These are phyloP conservation scores for Thelonectria discophora DNA, from an alignment of 2,329 filamentous ascomycete species.

Conservation along the genomic window DNA sequence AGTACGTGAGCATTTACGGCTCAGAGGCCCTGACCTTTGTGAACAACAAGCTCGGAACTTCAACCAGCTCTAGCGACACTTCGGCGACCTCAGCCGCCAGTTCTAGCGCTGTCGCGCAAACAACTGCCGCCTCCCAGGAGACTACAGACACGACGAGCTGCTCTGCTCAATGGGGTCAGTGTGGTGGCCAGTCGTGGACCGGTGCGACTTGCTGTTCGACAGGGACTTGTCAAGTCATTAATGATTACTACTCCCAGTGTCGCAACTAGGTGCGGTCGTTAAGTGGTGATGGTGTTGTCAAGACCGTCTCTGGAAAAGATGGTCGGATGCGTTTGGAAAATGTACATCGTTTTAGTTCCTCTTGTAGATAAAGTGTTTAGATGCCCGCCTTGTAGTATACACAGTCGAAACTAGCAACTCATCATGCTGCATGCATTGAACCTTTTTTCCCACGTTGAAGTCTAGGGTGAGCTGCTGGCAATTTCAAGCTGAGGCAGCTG, in stretches of 20 bases:
- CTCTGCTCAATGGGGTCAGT: constrained; percentile 22
- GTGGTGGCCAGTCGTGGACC: constrained; percentile 22
- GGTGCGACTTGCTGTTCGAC: constrained; percentile 27
- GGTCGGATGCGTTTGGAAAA: not conserved
- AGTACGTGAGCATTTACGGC: constrained; percentile 71
- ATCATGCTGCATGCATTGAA: not conserved
- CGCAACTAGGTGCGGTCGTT: constrained; percentile 8
- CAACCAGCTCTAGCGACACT: constrained; percentile 55
- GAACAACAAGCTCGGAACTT: constrained; percentile 50
- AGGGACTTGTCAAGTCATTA: constrained; percentile 23
- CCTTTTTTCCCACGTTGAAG: not conserved
- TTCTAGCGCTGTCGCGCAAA: not conserved
- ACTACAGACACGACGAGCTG: constrained; percentile 4
- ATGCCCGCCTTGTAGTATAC: not conserved
- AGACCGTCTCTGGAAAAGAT: not conserved
- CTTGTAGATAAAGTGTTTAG: not conserved
- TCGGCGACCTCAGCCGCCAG: not conserved
- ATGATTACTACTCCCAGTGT: constrained; percentile 29
- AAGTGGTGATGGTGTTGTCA: no score
- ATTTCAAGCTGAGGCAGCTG: not conserved
- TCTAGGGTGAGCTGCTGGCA: not conserved
- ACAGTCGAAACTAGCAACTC: not conserved
- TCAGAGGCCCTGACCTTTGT: constrained; percentile 67
- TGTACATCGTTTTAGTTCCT: not conserved
- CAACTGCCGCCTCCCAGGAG: not conserved